Conservation (phyloP, 441 rosid species). For the Mallotus japonicus region DNA sequence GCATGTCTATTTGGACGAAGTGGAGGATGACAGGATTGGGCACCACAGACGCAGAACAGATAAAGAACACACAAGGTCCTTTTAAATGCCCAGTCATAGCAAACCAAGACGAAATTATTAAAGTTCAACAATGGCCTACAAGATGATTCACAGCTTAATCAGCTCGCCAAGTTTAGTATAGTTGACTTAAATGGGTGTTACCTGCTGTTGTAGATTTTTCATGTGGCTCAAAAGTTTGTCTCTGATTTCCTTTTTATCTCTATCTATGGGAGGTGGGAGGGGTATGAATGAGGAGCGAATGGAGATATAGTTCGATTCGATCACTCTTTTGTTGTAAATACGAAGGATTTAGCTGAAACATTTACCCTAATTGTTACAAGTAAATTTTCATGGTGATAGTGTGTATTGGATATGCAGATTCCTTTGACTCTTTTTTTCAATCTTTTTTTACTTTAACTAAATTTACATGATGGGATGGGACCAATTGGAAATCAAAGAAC, state of each 20-base stretch:
- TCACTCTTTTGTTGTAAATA: not conserved
- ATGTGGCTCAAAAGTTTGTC: not conserved
- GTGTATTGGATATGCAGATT: conserved; percentile 9
- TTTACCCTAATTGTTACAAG: conserved; percentile 16
- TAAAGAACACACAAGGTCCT: conserved; percentile 27
- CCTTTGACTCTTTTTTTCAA: not conserved
- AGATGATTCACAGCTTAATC: conserved; percentile 18
- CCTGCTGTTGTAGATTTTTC: not conserved
- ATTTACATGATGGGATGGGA: conserved; percentile 23
- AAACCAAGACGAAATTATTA: conserved; percentile 18
- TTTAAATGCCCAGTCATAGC: conserved; percentile 14
- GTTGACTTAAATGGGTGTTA: not conserved
- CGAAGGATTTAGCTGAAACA: conserved; percentile 18
- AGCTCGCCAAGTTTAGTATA: conserved; percentile 1
- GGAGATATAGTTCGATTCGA: not conserved
- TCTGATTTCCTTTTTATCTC: not conserved
- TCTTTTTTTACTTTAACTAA: not conserved
- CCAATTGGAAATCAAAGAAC: conserved; percentile 19
- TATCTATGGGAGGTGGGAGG: not conserved
- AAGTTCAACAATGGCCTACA: conserved; percentile 13
- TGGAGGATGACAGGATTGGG: conserved; percentile 31
- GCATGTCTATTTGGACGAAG: conserved; percentile 30
- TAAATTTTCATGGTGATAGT: conserved; percentile 7
- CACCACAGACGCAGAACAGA: conserved; percentile 35
- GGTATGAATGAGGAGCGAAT: not conserved